These are phyloP conservation scores for Fraxinus paxiana DNA, from an alignment of 305 asterid species.

Conservation along the genomic window DNA sequence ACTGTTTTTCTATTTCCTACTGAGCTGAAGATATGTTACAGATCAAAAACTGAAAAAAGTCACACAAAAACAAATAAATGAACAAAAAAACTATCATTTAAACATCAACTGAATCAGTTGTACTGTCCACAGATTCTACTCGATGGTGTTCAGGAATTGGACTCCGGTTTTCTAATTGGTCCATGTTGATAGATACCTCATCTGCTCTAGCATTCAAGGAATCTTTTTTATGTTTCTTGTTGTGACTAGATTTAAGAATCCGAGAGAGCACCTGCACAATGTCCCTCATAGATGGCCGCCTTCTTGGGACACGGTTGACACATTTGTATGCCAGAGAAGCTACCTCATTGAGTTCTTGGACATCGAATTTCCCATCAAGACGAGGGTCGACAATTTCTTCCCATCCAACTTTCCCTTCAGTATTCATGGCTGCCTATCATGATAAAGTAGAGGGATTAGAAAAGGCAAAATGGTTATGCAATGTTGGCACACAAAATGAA, in stretches of 20 bases:
- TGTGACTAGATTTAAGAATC: conserved; percentile 47
- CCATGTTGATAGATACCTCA: conserved; percentile 44
- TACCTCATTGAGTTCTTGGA: conserved; percentile 63
- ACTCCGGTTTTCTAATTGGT: conserved; percentile 36
- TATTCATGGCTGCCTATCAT: conserved; percentile 84
- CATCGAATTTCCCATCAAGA: conserved; percentile 62
- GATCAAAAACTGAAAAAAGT: conserved; percentile 17
- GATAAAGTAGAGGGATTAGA: background rate
- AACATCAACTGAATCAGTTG: conserved; percentile 56
- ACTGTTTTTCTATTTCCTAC: conserved; percentile 20
- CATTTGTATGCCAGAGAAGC: conserved; percentile 80
- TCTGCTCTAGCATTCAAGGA: conserved; percentile 49
- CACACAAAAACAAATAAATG: background rate
- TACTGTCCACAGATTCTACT: conserved; percentile 60
- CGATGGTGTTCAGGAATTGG: conserved; percentile 45
- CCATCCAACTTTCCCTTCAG: conserved; percentile 86
- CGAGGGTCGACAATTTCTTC: conserved; percentile 86
- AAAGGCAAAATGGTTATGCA: background rate
- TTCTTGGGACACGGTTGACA: conserved; percentile 55
- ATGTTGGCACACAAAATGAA: background rate
- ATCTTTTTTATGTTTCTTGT: conserved; percentile 34
- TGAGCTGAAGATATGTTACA: conserved; percentile 33
- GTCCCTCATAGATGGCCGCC: conserved; percentile 82
- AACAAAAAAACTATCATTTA: conserved; percentile 23
- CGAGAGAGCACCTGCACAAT: conserved; percentile 71